These are phyloP conservation scores for Meyerozyma sp. DNA, from an alignment of 1,139 yeast species.

Conservation along the genomic window DNA sequence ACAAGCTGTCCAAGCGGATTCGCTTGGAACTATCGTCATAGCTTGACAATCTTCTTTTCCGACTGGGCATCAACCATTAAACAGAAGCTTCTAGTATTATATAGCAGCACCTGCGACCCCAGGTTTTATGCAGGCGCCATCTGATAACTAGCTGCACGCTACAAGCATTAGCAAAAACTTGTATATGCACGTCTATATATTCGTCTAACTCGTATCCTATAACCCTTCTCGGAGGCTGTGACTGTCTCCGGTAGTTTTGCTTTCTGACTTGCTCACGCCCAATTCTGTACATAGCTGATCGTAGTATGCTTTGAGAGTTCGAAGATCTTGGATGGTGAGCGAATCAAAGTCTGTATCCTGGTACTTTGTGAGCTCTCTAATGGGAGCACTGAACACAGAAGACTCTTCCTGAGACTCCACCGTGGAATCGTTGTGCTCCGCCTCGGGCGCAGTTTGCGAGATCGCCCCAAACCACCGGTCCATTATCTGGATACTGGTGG, in stretches of 20 bases:
- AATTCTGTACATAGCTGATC: conserved; percentile 30
- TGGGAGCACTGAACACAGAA: conserved; percentile 8
- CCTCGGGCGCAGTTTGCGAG: background rate
- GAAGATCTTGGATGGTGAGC: conserved; percentile 32
- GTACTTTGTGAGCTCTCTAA: conserved; percentile 25
- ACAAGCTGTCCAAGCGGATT: conserved; percentile 10
- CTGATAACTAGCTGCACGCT: too few relatives aligned
- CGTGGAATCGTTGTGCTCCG: background rate
- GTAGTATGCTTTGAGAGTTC: conserved; percentile 28
- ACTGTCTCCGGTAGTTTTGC: conserved; percentile 10
- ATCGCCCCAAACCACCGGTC: conserved; percentile 33
- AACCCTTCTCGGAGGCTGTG: background rate
- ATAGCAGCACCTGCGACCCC: background rate
- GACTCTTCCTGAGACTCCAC: conserved; percentile 1
- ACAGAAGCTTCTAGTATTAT: background rate
- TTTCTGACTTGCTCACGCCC: conserved; percentile 8
- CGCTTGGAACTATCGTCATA: conserved; percentile 9
- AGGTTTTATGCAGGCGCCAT: too few relatives aligned
- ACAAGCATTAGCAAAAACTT: background rate
- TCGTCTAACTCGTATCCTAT: background rate
- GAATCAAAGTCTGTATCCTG: conserved; percentile 32
- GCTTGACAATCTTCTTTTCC: conserved; percentile 4
- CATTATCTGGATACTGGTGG: conserved; percentile 40
- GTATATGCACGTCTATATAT: background rate
- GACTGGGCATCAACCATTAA: background rate